These are phyloP conservation scores for Capniomyces stellatus DNA, from an alignment of 371 early-diverging fungal genomes.

Conservation along the genomic window DNA sequence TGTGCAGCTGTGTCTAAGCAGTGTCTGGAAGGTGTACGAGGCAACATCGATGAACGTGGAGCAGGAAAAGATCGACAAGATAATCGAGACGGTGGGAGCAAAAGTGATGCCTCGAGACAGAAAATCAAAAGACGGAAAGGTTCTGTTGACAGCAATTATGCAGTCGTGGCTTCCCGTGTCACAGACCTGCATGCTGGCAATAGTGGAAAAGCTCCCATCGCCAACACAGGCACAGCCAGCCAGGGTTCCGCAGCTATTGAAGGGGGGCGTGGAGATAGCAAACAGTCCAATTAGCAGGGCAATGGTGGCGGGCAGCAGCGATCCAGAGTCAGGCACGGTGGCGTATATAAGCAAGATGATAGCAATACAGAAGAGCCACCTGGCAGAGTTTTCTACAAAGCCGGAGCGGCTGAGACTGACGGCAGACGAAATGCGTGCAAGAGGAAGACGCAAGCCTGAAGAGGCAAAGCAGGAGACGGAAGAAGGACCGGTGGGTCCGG, in stretches of 20 bases:
- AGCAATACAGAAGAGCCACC: slow-evolving; percentile 45
- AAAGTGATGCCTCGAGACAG: slow-evolving; percentile 80
- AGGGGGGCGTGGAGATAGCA: slow-evolving; percentile 33
- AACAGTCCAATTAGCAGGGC: slow-evolving; percentile 29
- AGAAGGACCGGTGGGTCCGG: background rate
- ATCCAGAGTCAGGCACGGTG: slow-evolving; percentile 32
- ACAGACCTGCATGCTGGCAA: slow-evolving; percentile 49
- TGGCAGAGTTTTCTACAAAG: slow-evolving; percentile 38
- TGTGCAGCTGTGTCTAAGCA: slow-evolving; percentile 86
- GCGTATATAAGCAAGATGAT: slow-evolving; percentile 90
- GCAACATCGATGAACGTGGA: slow-evolving; percentile 55
- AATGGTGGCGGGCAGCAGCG: slow-evolving; percentile 4
- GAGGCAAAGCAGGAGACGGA: background rate
- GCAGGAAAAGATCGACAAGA: slow-evolving; percentile 76
- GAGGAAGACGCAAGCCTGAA: slow-evolving; percentile 28
- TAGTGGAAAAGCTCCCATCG: slow-evolving; percentile 75
- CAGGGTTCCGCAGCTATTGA: slow-evolving; percentile 61
- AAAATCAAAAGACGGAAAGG: slow-evolving; percentile 57
- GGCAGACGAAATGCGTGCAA: slow-evolving; percentile 82
- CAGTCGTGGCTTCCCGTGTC: slow-evolving; percentile 69
- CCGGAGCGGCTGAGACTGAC: slow-evolving; percentile 45
- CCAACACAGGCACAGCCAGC: slow-evolving; percentile 64
- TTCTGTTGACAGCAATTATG: slow-evolving; percentile 57
- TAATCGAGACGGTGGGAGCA: slow-evolving; percentile 62
- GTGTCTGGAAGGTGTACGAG: slow-evolving; percentile 91